These are phyloP conservation scores for Collybiopsis luxurians DNA, from an alignment of 768 basidiomycete genomes.

Conservation along the genomic window DNA sequence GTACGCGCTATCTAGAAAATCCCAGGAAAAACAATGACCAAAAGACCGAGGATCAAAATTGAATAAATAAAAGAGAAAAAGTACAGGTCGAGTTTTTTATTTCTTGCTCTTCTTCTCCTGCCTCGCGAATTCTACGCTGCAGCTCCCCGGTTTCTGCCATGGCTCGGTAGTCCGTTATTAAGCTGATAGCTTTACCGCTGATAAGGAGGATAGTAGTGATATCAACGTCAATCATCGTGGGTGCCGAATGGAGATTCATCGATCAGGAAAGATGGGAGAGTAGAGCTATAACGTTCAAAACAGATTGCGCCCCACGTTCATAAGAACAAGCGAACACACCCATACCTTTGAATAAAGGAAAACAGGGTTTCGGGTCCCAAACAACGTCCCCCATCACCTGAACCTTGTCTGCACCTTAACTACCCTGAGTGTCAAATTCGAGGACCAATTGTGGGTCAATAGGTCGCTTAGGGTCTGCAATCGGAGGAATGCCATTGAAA, in stretches of 20 bases:
- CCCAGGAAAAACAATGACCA: no score
- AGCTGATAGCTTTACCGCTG: conserved; percentile 57
- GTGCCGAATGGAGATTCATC: conserved; percentile 58
- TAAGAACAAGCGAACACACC: neutral
- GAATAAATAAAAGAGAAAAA: neutral
- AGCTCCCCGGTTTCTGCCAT: conserved; percentile 53
- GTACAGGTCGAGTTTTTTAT: neutral
- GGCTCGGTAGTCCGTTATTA: conserved; percentile 48
- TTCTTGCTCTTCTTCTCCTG: conserved; percentile 51
- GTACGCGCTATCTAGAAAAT: no score
- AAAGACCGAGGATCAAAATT: no score
- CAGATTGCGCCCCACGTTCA: conserved; percentile 6
- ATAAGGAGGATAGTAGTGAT: conserved; percentile 69
- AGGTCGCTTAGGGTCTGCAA: conserved; percentile 58
- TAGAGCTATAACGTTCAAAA: conserved; percentile 43
- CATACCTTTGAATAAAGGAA: conserved; percentile 70
- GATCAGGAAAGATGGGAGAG: conserved; percentile 56
- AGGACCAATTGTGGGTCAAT: conserved; percentile 81
- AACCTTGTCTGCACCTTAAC: conserved; percentile 60
- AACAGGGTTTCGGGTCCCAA: conserved; percentile 72
- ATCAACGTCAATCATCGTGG: conserved; percentile 71
- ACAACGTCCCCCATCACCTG: conserved; percentile 57
- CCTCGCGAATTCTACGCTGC: conserved; percentile 41
- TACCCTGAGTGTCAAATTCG: conserved; percentile 76
- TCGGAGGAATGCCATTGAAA: conserved; percentile 69